Evolutionary conservation across 257 asterid species (phyloP).

Genomic region (Solanum phureja): DNA sequence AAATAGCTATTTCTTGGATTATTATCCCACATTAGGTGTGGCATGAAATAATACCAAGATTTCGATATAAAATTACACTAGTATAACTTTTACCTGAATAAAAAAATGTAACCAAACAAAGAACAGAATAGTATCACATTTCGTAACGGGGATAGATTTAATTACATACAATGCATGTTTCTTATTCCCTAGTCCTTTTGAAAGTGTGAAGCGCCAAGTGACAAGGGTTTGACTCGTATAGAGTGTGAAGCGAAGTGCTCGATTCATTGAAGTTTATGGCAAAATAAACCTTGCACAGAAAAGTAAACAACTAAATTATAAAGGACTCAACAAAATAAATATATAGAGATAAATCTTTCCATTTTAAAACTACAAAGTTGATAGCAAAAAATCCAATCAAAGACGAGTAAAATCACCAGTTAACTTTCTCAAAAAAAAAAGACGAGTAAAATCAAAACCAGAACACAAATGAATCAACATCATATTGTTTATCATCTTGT

Average conservation of each 20-base stretch:
- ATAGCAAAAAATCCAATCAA: neutral
- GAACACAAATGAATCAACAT: neutral
- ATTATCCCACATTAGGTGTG: neutral
- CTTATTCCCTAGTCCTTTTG: neutral
- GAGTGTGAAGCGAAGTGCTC: neutral
- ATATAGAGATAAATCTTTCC: neutral
- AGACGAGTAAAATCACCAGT: too few species aligned
- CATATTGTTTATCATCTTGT: neutral
- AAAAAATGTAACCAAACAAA: neutral
- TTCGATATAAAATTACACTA: neutral
- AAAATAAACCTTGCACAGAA: neutral
- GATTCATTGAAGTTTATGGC: neutral
- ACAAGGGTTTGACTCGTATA: neutral
- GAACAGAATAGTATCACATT: neutral
- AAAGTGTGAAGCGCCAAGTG: neutral
- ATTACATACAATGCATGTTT: neutral
- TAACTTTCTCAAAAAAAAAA: too few species aligned
- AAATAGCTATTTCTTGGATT: neutral
- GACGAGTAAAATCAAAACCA: neutral
- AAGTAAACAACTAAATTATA: neutral
- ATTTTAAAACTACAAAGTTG: neutral
- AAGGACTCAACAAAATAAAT: neutral
- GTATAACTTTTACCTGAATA: neutral
- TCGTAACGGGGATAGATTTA: neutral
- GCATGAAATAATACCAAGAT: neutral